Evolutionary conservation across 768 basidiomycete species (phyloP), one percentile per base, ranked within the genome.

Genomic region (Kwoniella sp.): DNA sequence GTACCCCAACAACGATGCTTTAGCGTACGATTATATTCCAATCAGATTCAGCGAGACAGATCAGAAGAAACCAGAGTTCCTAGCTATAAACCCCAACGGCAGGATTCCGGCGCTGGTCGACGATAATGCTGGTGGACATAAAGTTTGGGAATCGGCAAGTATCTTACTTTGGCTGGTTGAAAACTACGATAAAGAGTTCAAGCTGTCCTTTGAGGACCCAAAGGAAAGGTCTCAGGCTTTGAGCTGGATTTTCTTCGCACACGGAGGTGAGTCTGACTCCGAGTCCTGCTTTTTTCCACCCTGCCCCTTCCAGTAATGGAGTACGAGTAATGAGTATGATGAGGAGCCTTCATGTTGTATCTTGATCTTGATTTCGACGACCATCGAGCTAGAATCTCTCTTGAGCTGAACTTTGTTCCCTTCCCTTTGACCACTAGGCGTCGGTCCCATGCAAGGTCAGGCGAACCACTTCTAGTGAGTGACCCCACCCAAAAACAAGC

Each of bases 221-320:
- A 83, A 89, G 49, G 83, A 87, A 33, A 86, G 88, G 71, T 88
- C 86, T 72, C 87, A 89, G 80, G 83, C 86, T 81, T 72, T 90
- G 24, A 90, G 91, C 73, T 94, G 91, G 92, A 86, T 92, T 55
- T 90, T 92, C 82, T 93, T 92, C 68, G 85, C 87, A 7, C 76
- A 79, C 46, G 78, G 81, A 57, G 68, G 72, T 68, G 49, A 59
- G 70, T 69, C 8, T 6, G 17, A 44, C 17, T 6, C 13, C n/a
- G n/a, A 33, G 33, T 33, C 33, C 6, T 33, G 7, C 33, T 33
- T 33, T 13, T 6, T 6, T 27, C 29, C 17, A 21, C 25, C 13
- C 40, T 54, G n/a, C 21, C 13, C 21, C 49, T 44, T 44, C 40
- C 17, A 10, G 40, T 19, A n/a, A n/a, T n/a, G n/a, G n/a, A n/a